Evolutionary conservation across 352 stramenopile genomes (phyloP).

Genomic region (Phytopythium kandeliae): DNA sequence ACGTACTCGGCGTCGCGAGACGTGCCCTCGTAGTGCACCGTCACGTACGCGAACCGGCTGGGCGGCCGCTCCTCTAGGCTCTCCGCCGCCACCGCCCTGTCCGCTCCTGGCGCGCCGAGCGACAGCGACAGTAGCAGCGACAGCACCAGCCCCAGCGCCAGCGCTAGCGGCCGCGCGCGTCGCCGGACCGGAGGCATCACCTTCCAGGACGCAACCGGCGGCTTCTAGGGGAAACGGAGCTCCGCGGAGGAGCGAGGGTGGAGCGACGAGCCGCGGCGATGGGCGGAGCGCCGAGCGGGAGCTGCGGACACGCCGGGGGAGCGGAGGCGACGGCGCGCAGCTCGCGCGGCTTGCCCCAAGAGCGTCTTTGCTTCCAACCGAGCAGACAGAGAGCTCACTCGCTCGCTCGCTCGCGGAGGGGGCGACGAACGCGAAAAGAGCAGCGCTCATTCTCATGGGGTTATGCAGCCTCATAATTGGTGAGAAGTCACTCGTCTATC

Average conservation of each 20-base stretch:
- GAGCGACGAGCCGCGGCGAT: neutral
- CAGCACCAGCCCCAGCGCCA: slow-evolving; percentile 18
- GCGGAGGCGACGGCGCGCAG: neutral
- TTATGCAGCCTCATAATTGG: too few species aligned
- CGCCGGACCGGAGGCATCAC: neutral
- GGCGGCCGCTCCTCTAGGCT: slow-evolving; percentile 16
- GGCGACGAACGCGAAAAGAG: too few species aligned
- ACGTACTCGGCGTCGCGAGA: slow-evolving; percentile 81
- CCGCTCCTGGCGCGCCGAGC: neutral
- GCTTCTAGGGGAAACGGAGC: neutral
- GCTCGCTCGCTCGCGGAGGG: too few species aligned
- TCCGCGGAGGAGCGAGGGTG: too few species aligned
- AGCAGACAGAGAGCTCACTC: too few species aligned
- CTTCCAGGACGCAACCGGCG: neutral
- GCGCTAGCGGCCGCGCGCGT: slow-evolving; percentile 2
- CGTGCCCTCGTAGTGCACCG: slow-evolving; percentile 83
- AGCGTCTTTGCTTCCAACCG: too few species aligned
- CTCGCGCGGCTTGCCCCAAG: too few species aligned
- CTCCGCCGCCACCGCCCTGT: slow-evolving; percentile 6
- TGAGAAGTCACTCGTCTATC: too few species aligned
- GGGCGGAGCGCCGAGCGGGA: too few species aligned
- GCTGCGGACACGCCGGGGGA: neutral
- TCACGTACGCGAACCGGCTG: slow-evolving; percentile 81
- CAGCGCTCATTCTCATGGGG: too few species aligned
- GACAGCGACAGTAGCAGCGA: slow-evolving; percentile 11